Evolutionary conservation across 148 eudicot genomes (phyloP).

Genomic region (Fagopyrum tataricum): DNA sequence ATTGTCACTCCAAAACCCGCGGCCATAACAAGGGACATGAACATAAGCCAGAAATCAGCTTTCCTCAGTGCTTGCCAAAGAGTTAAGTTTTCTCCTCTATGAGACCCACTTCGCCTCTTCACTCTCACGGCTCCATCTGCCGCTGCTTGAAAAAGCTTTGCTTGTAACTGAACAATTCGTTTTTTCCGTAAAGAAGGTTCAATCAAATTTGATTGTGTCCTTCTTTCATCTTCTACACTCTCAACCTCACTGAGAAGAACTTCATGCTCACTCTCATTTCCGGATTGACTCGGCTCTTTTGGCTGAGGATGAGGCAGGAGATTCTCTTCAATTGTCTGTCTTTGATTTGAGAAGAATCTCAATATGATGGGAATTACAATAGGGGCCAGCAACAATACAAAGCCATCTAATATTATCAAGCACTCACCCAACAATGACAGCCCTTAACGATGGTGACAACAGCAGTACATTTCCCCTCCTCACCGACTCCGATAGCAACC

Average conservation of each 20-base stretch:
- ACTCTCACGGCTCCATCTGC: constrained; percentile 58
- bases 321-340: constrained; percentile 27
- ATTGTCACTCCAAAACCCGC: constrained; percentile 52
- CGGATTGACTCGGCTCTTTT: constrained; percentile 22
- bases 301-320: constrained; percentile 27
- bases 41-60: constrained; percentile 37
- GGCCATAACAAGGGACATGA: constrained; percentile 32
- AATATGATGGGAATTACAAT: constrained; percentile 32
- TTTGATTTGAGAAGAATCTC: constrained; percentile 27
- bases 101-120: constrained; percentile 40
- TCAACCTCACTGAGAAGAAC: constrained; percentile 44
- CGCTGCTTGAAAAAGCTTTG: constrained; percentile 52
- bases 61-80: constrained; percentile 39
- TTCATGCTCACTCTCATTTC: constrained; percentile 19
- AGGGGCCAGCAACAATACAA: constrained; percentile 43
- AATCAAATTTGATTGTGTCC: constrained; percentile 21
- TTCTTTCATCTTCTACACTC: constrained; percentile 37
- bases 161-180: constrained; percentile 43
- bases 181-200: constrained; percentile 25
- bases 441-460: no score
- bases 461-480: no score
- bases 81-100: constrained; percentile 51
- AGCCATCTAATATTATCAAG: no score
- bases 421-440: no score
- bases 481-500: no score